Evolutionary conservation across 768 basidiomycete species (phyloP).

Genomic region (Boletus speciosus): DNA sequence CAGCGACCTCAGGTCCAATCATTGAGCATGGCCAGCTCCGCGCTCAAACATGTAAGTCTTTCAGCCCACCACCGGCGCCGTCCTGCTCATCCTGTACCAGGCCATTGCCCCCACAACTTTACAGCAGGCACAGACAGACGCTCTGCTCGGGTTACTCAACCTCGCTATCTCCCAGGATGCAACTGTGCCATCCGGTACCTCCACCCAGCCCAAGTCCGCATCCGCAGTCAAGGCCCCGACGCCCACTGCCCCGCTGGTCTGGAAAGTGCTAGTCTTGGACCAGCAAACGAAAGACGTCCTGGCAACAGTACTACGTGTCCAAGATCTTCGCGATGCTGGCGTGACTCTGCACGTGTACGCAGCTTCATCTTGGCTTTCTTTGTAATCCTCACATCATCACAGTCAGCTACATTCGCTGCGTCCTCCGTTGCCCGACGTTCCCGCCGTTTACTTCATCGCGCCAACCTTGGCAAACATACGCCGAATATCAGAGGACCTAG

Average conservation of each 20-base stretch:
- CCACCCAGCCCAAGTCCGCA: constrained; percentile 27
- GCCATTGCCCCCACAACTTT: constrained; percentile 55
- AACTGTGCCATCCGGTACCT: constrained; percentile 7
- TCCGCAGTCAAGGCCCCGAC: constrained; percentile 48
- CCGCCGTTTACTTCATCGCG: constrained; percentile 94
- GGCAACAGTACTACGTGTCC: constrained; percentile 91
- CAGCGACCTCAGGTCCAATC: background rate
- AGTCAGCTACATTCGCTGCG: constrained; percentile 90
- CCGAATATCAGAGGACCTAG: constrained; percentile 91
- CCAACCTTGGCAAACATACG: constrained; percentile 84
- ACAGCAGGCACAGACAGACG: constrained; percentile 84
- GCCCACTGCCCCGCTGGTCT: constrained; percentile 71
- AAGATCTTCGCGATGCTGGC: constrained; percentile 94
- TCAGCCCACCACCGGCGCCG: background rate
- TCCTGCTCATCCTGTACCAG: constrained; percentile 34
- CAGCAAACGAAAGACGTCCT: constrained; percentile 95
- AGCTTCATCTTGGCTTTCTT: constrained; percentile 1
- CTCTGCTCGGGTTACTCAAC: constrained; percentile 82
- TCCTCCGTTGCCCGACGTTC: constrained; percentile 90
- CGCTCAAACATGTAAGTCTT: constrained; percentile 41
- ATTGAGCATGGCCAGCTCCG: constrained; percentile 41
- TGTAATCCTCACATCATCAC: constrained; percentile 3
- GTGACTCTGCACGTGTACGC: constrained; percentile 97
- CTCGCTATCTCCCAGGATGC: constrained; percentile 56
- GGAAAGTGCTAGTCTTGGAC: constrained; percentile 96